Percentiles rank a stretch among this genome's conserved stretches.
Evolutionary conservation across 345 rosid genomes (phyloP).

Genomic region (Camelina hispida): DNA sequence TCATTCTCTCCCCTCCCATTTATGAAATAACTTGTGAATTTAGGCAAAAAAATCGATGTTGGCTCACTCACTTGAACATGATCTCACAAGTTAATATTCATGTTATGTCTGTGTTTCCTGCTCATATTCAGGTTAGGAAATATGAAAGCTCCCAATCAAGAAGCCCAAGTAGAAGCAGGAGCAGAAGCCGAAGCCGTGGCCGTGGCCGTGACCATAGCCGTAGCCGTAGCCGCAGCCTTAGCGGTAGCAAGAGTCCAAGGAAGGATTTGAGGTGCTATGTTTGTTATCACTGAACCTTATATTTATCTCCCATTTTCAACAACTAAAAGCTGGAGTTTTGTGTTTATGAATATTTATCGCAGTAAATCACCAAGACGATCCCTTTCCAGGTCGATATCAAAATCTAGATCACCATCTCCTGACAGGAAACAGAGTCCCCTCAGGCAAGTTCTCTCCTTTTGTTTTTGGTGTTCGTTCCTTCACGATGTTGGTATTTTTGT

Average conservation of each 20-base stretch:
- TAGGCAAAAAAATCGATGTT: not conserved
- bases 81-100: not conserved
- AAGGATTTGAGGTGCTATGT: constrained; percentile 59
- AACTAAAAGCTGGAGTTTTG: not conserved
- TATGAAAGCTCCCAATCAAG: constrained; percentile 70
- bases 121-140: constrained; percentile 64
- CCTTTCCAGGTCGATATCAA: constrained; percentile 63
- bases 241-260: constrained; percentile 56
- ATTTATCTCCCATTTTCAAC: not conserved
- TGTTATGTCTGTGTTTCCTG: not conserved
- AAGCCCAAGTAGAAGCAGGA: constrained; percentile 66
- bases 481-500: not conserved
- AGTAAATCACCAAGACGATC: constrained; percentile 67
- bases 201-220: constrained; percentile 43
- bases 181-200: constrained; percentile 54
- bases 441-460: constrained; percentile 47
- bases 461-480: not conserved
- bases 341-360: constrained; percentile 29
- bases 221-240: constrained; percentile 57
- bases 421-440: constrained; percentile 51
- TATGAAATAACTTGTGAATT: not conserved
- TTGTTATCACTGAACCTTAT: not conserved
- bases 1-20: not conserved
- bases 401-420: constrained; percentile 77
- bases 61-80: not conserved